Conservation (phyloP, 108 stramenopile genomes). For the Skeletonema marinoi region DNA sequence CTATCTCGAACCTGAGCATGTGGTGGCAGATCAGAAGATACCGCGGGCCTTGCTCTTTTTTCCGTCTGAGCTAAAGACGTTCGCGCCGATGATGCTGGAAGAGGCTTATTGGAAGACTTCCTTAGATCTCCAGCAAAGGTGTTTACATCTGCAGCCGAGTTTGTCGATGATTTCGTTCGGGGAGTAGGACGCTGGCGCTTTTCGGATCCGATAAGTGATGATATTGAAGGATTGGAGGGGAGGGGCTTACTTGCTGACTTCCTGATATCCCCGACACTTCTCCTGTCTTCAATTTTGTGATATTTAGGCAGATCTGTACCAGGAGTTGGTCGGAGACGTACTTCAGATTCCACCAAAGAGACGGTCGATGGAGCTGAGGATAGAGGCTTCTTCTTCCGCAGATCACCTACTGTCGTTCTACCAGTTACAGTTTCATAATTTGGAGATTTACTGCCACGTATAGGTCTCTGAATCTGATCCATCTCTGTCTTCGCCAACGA, state of each 20-base stretch:
- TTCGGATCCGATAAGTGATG: neutral
- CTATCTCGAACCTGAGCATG: constrained; percentile 1
- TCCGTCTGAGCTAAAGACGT: neutral
- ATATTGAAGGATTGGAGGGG: neutral
- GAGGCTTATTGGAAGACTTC: neutral
- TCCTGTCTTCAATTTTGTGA: neutral
- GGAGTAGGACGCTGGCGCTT: constrained; percentile 1
- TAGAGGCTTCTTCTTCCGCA: neutral
- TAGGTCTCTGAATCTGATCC: neutral
- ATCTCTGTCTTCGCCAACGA: neutral
- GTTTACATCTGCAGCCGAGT: neutral
- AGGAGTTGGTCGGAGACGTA: neutral
- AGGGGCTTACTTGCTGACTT: neutral
- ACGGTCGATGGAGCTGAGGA: neutral
- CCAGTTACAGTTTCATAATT: neutral
- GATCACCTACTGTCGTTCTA: neutral
- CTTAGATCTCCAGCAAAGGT: neutral
- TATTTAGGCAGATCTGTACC: neutral
- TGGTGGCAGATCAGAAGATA: neutral
- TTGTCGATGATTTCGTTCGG: neutral
- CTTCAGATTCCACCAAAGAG: neutral
- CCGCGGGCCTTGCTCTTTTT: neutral
- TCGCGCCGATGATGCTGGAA: neutral
- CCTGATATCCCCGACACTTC: neutral
- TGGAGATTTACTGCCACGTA: neutral